Evolutionary conservation across 2,329 filamentous ascomycete genomes (phyloP), one percentile per base, ranked within the genome.

Genomic region (Colletotrichum sp.): DNA sequence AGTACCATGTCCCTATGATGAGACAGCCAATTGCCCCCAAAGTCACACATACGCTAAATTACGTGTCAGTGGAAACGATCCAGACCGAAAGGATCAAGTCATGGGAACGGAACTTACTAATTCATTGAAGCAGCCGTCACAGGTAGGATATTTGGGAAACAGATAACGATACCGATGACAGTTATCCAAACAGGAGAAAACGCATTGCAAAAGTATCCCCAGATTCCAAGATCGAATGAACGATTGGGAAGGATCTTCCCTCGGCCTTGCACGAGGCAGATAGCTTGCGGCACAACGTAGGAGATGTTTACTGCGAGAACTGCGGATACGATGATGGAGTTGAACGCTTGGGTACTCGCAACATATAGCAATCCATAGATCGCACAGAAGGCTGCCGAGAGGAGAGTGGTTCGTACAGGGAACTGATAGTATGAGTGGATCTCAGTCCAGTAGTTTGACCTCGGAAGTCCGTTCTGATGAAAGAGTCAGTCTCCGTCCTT

Each of bases 311-410:
- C 59, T 48, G 76, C 77, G 1, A 83, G 72, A 2, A 82, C 80
- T 7, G 82, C 80, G 2, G 80, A 78, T 6, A 72, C 82, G 62
- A 84, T 80, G 62, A 84, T 83, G 0, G 82, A 83, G 71, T 83
- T 84, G 77, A 84, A 84, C 1, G 83, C 83, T 5, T 78, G 77
- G 1, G 79, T 82, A 30, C 77, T 80, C 0, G 80, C 82, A 24
- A 84, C 77, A 52, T 84, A 84, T 8, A 84, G 70, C 1, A 84
- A 69, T 5, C 83, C 83, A 39, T 84, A 84, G 6, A 84, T 44
- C 34, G 72, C 67, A 36, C 78, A 81, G 71, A 84, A 83, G 1
- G 57, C 72, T 5, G 79, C 77, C 0, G 83, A 80, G 3, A 81
- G 75, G 5, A 82, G 39, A 0, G 83, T 84, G 1, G 83, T 80